Evolutionary conservation across 805 yeast species (phyloP).

Genomic region (Yamadazyma laniorum): DNA sequence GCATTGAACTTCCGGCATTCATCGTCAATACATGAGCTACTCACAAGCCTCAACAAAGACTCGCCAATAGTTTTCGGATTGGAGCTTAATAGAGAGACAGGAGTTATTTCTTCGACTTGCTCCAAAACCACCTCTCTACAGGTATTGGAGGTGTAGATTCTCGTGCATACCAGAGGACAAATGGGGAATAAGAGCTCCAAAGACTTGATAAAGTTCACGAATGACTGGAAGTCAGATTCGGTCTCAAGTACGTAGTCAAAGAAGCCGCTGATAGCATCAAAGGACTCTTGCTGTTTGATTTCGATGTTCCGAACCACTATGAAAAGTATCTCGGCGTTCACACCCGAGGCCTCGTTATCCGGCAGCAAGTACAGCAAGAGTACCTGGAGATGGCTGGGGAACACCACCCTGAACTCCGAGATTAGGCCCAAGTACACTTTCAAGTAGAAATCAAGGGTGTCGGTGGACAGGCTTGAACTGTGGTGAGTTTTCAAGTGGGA

Average conservation of each 20-base stretch:
- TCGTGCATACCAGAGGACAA: constrained; percentile 21
- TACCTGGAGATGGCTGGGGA: constrained; percentile 21
- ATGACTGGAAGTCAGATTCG: constrained; percentile 9
- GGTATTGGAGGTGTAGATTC: constrained; percentile 21
- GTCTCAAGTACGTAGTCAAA: constrained; percentile 22
- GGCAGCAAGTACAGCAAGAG: constrained; percentile 21
- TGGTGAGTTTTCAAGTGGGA: constrained; percentile 7
- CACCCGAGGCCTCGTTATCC: constrained; percentile 10
- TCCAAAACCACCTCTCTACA: constrained; percentile 18
- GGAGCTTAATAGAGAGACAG: constrained; percentile 4
- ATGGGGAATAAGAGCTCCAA: constrained; percentile 28
- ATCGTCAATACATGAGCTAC: constrained; percentile 49
- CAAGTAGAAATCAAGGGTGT: constrained; percentile 12
- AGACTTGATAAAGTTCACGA: constrained; percentile 20
- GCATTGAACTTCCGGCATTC: constrained; percentile 47
- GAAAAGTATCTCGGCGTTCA: constrained; percentile 19
- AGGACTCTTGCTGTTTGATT: constrained; percentile 13
- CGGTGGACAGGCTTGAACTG: constrained; percentile 1
- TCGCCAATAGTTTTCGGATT: constrained; percentile 1
- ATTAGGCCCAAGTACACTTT: constrained; percentile 20
- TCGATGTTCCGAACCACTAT: constrained; percentile 22
- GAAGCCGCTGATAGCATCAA: constrained; percentile 19
- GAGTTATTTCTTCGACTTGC: constrained; percentile 14
- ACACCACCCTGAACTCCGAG: constrained; percentile 18
- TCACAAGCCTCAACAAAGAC: constrained; percentile 15